These are phyloP conservation scores for Monosporascus ibericus DNA, from an alignment of 2,329 filamentous ascomycete species.

Conservation along the genomic window DNA sequence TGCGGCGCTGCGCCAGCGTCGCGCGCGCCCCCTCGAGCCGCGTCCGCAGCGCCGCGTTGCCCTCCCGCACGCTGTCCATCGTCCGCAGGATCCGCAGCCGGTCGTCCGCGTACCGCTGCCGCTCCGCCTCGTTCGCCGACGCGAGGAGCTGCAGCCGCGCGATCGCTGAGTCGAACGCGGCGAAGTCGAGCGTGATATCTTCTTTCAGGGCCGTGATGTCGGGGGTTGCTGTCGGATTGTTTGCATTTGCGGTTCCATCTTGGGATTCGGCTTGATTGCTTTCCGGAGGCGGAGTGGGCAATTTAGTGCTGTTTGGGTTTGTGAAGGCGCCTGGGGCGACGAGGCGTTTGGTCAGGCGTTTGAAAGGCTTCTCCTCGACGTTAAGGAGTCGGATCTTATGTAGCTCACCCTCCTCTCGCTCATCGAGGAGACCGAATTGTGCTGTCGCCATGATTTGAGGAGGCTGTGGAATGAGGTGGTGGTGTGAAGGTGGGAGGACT, in stretches of 20 bases:
- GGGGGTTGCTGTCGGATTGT: slow-evolving; percentile 30
- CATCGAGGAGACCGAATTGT: slow-evolving; percentile 53
- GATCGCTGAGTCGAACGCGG: slow-evolving; percentile 79
- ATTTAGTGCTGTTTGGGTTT: slow-evolving; percentile 41
- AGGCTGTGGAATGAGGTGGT: not conserved
- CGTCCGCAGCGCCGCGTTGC: slow-evolving; percentile 64
- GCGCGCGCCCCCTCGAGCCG: slow-evolving; percentile 72
- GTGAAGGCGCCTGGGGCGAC: slow-evolving; percentile 62
- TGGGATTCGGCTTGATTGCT: slow-evolving; percentile 25
- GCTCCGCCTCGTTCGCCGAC: slow-evolving; percentile 75
- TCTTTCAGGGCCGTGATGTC: slow-evolving; percentile 61
- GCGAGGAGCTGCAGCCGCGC: slow-evolving; percentile 82
- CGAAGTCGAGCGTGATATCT: slow-evolving; percentile 82
- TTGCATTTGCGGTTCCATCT: slow-evolving; percentile 11
- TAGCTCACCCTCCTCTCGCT: slow-evolving; percentile 73
- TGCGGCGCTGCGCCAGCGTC: slow-evolving; percentile 71
- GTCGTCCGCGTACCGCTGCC: slow-evolving; percentile 74
- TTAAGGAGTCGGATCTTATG: slow-evolving; percentile 83
- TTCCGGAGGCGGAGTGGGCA: slow-evolving; percentile 64
- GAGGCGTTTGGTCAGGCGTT: slow-evolving; percentile 78
- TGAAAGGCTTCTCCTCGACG: slow-evolving; percentile 89
- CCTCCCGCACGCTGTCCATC: slow-evolving; percentile 70
- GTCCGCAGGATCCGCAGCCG: slow-evolving; percentile 73
- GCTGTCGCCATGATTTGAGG: slow-evolving; percentile 17
- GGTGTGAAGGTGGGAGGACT: not conserved